These are phyloP conservation scores for Bromus sterilis DNA, from an alignment of 176 grass and related monocot species.

Conservation along the genomic window DNA sequence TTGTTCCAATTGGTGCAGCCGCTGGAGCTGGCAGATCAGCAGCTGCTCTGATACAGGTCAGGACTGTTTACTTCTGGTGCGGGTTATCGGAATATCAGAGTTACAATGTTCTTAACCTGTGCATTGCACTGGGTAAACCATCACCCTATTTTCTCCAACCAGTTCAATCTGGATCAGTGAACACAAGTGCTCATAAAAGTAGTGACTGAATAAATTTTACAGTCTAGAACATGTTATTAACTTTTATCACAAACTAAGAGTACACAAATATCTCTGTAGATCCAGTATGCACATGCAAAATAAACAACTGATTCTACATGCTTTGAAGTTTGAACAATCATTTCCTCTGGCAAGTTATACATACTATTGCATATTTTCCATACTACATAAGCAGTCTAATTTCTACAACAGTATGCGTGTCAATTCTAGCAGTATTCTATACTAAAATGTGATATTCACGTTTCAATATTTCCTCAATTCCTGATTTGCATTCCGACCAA, in stretches of 20 bases:
- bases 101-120: background rate
- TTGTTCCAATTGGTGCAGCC: conserved; percentile 77
- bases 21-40: conserved; percentile 83
- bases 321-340: background rate
- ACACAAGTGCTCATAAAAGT: background rate
- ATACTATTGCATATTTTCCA: background rate
- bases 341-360: background rate
- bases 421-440: background rate
- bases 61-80: background rate
- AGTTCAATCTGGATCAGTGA: background rate
- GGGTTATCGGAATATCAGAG: background rate
- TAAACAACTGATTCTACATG: background rate
- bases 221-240: background rate
- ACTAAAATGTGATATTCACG: background rate
- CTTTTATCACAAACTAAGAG: background rate
- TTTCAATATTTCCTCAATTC: background rate
- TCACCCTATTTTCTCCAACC: background rate
- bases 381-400: background rate
- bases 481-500: background rate
- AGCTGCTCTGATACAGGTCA: conserved; percentile 85
- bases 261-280: background rate
- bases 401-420: background rate
- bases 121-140: background rate
- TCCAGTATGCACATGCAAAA: background rate
- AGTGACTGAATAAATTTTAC: background rate